Base-by-base conservation (phyloP, 805 yeast genomes). In the Kazachstania bromeliacearum region DNA sequence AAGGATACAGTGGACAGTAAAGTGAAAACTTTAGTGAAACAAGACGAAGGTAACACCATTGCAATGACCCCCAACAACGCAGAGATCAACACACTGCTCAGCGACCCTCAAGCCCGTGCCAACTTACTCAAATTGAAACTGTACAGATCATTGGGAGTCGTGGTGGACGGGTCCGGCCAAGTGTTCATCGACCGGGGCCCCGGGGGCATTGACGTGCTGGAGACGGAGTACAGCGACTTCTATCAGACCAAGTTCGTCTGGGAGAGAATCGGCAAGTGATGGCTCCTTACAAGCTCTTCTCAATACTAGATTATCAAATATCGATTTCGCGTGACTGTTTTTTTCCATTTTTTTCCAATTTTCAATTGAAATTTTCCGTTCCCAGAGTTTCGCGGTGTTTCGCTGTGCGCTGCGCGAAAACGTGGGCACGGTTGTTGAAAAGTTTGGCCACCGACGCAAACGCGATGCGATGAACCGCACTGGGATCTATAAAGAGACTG, bases 221-320 rank as follows among this genome's bases (percentile, higher is more conserved):
- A 57, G 19, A 70, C 70, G 33, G 53, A 63, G 40, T 73, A 77
- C 42, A 74, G 81, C 47, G 78, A 77, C 40, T 79, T 69, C 48
- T 83, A 81, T 55, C 70, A 81, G 21, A 71, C 85, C 10, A 83
- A 84, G 50, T 79, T 73, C 51, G 71, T 84, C 22, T 84, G 95
- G 95, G 92, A 82, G 42, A 68, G 71, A 36, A 20, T 40, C 17
- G 24, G 33, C 16, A 37, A 19, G 28, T 13, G 17, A 16, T 18
- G n/a, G n/a, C n/a, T n/a, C n/a, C n/a, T n/a, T n/a, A n/a, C n/a
- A n/a, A n/a, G n/a, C n/a, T n/a, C n/a, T n/a, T n/a, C n/a, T n/a
- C n/a, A n/a, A n/a, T n/a, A n/a, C n/a, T n/a, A n/a, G n/a, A n/a
- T n/a, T n/a, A n/a, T n/a, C n/a, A n/a, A n/a, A n/a, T n/a, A n/a